A percentile compares a stretch with the other conserved stretches of the same genome.
Conservation (phyloP, 2,329 filamentous ascomycete genomes). For the Aureobasidium namibiae region DNA sequence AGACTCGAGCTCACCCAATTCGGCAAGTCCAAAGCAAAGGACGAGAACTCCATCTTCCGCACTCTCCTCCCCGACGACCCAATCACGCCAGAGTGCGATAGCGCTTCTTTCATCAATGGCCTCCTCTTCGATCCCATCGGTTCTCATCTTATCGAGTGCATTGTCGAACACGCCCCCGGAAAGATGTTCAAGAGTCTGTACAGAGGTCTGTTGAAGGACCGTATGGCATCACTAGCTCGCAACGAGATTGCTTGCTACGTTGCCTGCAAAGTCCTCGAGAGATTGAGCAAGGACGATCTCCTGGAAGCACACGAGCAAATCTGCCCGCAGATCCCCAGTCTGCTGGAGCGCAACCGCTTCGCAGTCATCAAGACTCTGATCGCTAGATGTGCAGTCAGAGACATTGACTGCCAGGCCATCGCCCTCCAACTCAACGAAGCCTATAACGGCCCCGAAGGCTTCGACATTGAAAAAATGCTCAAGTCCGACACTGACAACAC, state of each 20-base stretch:
- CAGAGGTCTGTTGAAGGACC: conserved; percentile 66
- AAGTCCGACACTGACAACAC: conserved; percentile 39
- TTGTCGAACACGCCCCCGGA: conserved; percentile 71
- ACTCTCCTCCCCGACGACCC: conserved; percentile 74
- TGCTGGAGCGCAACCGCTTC: conserved; percentile 68
- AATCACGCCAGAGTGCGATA: conserved; percentile 62
- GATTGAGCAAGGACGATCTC: conserved; percentile 80
- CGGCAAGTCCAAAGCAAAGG: conserved; percentile 56
- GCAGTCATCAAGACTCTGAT: conserved; percentile 75
- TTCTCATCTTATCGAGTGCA: conserved; percentile 79
- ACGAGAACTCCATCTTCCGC: conserved; percentile 61
- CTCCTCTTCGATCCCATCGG: conserved; percentile 87
- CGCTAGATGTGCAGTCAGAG: conserved; percentile 68
- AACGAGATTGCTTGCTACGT: conserved; percentile 90
- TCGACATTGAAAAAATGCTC: conserved; percentile 52
- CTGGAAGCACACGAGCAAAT: conserved; percentile 64
- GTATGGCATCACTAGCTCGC: conserved; percentile 70
- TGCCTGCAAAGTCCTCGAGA: conserved; percentile 71
- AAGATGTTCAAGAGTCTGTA: conserved; percentile 89
- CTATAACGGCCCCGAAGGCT: conserved; percentile 44
- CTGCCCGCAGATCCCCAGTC: conserved; percentile 59
- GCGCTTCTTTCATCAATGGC: conserved; percentile 72
- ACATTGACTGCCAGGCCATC: conserved; percentile 48
- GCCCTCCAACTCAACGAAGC: conserved; percentile 50
- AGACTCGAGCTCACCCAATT: conserved; percentile 75